Conservation (phyloP, 768 basidiomycete genomes). For the Ephemerocybe angulata region DNA sequence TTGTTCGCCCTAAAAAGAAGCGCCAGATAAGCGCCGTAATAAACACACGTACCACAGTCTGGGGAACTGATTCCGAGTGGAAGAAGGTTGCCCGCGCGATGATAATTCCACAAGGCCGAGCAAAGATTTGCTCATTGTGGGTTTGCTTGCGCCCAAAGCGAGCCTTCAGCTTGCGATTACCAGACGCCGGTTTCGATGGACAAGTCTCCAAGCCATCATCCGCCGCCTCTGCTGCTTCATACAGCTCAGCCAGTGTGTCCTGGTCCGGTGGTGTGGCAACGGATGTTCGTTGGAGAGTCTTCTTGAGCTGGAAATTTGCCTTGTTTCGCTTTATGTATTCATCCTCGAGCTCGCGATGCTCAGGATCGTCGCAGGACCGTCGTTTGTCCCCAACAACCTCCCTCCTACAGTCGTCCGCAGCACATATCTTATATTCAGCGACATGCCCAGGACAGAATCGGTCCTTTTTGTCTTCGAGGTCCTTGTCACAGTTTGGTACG, state of each 20-base stretch:
- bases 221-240: conserved; percentile 4
- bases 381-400: conserved; percentile 7
- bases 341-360: conserved; percentile 21
- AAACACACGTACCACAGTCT: conserved; percentile 17
- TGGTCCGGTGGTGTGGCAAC: conserved; percentile 4
- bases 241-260: neutral
- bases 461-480: conserved; percentile 13
- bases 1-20: no score
- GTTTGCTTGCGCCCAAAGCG: conserved; percentile 26
- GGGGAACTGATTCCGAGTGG: conserved; percentile 22
- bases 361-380: conserved; percentile 18
- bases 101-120: conserved; percentile 26
- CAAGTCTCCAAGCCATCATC: conserved; percentile 6
- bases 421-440: conserved; percentile 12
- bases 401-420: conserved; percentile 17
- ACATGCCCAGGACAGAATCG: conserved; percentile 23
- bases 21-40: no score
- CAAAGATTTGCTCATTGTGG: conserved; percentile 27
- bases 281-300: conserved; percentile 12
- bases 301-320: conserved; percentile 23
- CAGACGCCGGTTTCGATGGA: conserved; percentile 11
- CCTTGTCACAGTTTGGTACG: conserved; percentile 22
- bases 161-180: conserved; percentile 20
- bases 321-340: conserved; percentile 13
- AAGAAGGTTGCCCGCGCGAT: conserved; percentile 24